Percentiles rank a stretch among this genome's conserved stretches.
These are phyloP conservation scores for Trametes sanguinea DNA, from an alignment of 768 basidiomycete species.

Conservation along the genomic window DNA sequence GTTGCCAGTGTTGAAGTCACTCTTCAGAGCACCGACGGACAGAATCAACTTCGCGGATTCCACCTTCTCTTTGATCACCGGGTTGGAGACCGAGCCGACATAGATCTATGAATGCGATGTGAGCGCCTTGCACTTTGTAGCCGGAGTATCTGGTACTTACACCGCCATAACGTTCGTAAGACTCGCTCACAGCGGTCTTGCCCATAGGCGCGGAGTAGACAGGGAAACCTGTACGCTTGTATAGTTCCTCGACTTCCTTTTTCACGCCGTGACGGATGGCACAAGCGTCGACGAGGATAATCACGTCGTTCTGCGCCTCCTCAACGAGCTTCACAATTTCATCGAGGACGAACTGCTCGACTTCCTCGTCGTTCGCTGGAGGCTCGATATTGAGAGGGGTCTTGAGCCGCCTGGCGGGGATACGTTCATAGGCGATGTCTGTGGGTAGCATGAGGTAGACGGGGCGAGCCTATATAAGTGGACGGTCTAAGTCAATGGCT, in stretches of 20 bases:
- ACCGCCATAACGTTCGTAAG: constrained; percentile 74
- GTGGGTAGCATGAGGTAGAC: constrained; percentile 88
- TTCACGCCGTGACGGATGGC: constrained; percentile 69
- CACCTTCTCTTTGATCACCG: constrained; percentile 67
- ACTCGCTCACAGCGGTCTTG: constrained; percentile 74
- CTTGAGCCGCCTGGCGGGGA: constrained; percentile 63
- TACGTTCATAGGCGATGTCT: constrained; percentile 70
- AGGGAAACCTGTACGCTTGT: constrained; percentile 65
- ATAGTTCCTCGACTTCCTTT: constrained; percentile 62
- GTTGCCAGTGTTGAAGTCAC: constrained; percentile 88
- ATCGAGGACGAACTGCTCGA: constrained; percentile 70
- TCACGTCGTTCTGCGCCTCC: constrained; percentile 59
- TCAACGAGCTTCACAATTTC: constrained; percentile 68
- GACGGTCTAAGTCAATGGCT: not conserved
- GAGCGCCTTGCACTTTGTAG: not conserved
- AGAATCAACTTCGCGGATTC: constrained; percentile 76
- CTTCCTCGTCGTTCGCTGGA: constrained; percentile 55
- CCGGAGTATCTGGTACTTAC: constrained; percentile 43
- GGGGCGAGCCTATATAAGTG: constrained; percentile 64
- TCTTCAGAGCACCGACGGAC: constrained; percentile 68
- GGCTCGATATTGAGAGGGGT: constrained; percentile 53
- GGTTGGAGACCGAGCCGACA: constrained; percentile 68
- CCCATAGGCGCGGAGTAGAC: constrained; percentile 83
- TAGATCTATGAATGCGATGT: constrained; percentile 54
- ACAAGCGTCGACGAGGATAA: constrained; percentile 84